Evolutionary conservation across 2,329 filamentous ascomycete species (phyloP).

Genomic region (Emergomyces orientalis): DNA sequence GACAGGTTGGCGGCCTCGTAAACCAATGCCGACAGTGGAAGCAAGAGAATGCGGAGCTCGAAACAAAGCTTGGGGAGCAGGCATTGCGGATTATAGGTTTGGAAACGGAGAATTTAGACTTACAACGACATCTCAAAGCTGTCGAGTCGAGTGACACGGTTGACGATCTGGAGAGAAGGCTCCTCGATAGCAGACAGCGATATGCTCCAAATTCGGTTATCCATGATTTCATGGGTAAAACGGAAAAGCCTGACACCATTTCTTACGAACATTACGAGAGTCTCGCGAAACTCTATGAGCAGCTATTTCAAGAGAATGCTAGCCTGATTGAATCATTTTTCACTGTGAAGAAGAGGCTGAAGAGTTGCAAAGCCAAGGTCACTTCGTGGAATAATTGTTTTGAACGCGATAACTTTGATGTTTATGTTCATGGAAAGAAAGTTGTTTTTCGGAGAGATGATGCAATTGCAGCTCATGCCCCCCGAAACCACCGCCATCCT

Average conservation of each 20-base stretch:
- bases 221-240: conserved; percentile 1
- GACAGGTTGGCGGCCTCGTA: conserved; percentile 3
- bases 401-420: conserved; percentile 23
- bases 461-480: not conserved
- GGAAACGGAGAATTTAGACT: conserved; percentile 6
- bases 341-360: conserved; percentile 24
- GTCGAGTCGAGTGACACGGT: not conserved
- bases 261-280: conserved; percentile 15
- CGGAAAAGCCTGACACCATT: conserved; percentile 8
- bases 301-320: conserved; percentile 25
- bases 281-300: conserved; percentile 25
- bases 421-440: conserved; percentile 20
- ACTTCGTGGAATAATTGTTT: conserved; percentile 24
- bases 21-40: conserved; percentile 20
- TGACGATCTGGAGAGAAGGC: not conserved
- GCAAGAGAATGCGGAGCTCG: not conserved
- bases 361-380: conserved; percentile 29
- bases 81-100: conserved; percentile 8
- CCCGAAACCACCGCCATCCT: not conserved
- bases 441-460: conserved; percentile 24
- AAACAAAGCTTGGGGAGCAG: conserved; percentile 15
- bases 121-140: not conserved
- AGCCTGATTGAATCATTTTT: conserved; percentile 23
- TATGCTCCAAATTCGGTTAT: conserved; percentile 7
- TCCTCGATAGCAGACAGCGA: conserved; percentile 3